A percentile compares a stretch with the other conserved stretches of the same genome.
These are phyloP conservation scores for Acephala macrosclerotiorum DNA, from an alignment of 2,329 filamentous ascomycete species.

Conservation along the genomic window DNA sequence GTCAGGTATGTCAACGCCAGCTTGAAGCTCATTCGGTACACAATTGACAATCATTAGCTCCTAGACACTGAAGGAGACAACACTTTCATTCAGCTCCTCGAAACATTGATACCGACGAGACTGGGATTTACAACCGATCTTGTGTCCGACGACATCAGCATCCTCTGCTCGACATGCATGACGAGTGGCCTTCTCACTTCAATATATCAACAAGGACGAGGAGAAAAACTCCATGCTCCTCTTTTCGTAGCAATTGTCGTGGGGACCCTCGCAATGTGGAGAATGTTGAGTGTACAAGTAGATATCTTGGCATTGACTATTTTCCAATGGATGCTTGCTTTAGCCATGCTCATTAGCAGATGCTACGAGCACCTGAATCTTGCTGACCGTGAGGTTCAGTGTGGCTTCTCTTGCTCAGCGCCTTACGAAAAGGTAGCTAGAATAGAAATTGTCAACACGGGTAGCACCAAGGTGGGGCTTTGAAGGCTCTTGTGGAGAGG, in stretches of 20 bases:
- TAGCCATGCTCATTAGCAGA: background rate
- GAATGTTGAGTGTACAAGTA: background rate
- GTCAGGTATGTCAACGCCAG: background rate
- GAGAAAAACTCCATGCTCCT: background rate
- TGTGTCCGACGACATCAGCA: background rate
- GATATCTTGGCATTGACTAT: background rate
- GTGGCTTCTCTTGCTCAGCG: too few relatives aligned
- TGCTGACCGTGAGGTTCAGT: background rate
- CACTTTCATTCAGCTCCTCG: background rate
- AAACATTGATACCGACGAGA: background rate
- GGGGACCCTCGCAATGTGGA: background rate
- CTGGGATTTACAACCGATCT: background rate
- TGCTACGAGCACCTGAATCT: background rate
- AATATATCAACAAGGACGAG: background rate
- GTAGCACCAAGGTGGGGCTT: too few relatives aligned
- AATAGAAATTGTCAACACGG: too few relatives aligned
- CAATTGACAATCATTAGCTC: background rate
- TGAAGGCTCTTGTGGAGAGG: too few relatives aligned
- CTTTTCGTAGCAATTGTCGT: background rate
- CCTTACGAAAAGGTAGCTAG: too few relatives aligned
- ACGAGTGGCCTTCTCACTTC: slow-evolving; percentile 1
- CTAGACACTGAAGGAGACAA: background rate
- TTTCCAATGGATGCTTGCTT: background rate
- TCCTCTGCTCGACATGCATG: background rate
- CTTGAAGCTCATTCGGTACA: background rate